phyloP scores from a whole-genome alignment of 441 rosid species.

The Pelargonium australe region DNA sequence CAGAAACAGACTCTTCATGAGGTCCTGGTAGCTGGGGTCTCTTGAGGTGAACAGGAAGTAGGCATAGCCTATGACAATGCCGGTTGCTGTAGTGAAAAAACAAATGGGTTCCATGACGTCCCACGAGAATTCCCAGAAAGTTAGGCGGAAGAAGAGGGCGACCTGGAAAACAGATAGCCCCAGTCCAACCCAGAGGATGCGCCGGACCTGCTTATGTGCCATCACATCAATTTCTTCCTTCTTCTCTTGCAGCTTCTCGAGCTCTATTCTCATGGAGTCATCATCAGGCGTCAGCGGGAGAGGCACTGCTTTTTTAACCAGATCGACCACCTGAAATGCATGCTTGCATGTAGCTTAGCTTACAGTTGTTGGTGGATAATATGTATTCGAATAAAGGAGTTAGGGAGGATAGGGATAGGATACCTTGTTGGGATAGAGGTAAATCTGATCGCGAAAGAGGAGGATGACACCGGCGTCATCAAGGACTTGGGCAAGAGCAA shows the following conservation, averaged over 20 bases:
- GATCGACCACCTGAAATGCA: slow-evolving; percentile 60
- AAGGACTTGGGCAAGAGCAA: slow-evolving; percentile 61
- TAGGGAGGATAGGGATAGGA: neutral
- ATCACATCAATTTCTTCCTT: slow-evolving; percentile 70
- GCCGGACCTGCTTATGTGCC: slow-evolving; percentile 79
- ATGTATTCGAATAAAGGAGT: neutral
- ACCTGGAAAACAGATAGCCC: slow-evolving; percentile 51
- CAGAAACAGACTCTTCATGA: slow-evolving; percentile 70
- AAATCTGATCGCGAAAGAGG: slow-evolving; percentile 75
- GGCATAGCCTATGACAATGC: slow-evolving; percentile 73
- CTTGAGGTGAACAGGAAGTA: slow-evolving; percentile 77
- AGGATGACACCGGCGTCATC: slow-evolving; percentile 82
- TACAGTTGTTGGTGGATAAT: neutral
- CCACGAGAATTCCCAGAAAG: slow-evolving; percentile 98
- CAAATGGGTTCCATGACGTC: slow-evolving; percentile 96
- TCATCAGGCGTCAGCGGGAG: slow-evolving; percentile 57
- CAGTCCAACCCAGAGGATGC: slow-evolving; percentile 72
- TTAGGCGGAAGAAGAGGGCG: slow-evolving; percentile 62
- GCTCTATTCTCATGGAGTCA: slow-evolving; percentile 51
- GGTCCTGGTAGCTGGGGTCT: slow-evolving; percentile 86
- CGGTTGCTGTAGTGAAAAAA: slow-evolving; percentile 62
- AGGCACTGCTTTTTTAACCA: slow-evolving; percentile 79
- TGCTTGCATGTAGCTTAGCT: neutral
- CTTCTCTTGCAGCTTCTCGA: slow-evolving; percentile 45
- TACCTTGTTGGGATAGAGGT: slow-evolving; percentile 87